Evolutionary conservation across 2,329 filamentous ascomycete species (phyloP).

Genomic region (Tolypocladium inflatum): DNA sequence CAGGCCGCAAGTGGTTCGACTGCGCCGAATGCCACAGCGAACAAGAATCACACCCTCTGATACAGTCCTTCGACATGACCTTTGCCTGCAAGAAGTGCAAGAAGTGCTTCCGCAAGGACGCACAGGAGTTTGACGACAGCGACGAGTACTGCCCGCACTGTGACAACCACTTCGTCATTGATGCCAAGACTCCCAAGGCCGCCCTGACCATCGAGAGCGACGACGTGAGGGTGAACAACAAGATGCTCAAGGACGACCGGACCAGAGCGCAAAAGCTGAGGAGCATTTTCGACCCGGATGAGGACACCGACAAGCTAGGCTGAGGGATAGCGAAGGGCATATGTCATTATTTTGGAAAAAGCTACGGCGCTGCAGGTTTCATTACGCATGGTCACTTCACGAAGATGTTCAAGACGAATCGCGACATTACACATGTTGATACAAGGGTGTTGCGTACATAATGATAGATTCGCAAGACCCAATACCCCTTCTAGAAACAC

Average conservation of each 20-base stretch:
- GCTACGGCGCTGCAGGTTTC: constrained; percentile 19
- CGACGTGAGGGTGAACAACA: constrained; percentile 73
- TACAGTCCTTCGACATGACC: constrained; percentile 75
- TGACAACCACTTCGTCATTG: constrained; percentile 95
- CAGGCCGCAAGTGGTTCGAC: constrained; percentile 96
- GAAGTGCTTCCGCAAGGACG: constrained; percentile 95
- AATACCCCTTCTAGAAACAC: constrained; percentile 14
- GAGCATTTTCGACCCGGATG: constrained; percentile 67
- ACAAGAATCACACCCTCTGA: constrained; percentile 64
- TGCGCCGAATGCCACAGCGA: constrained; percentile 92
- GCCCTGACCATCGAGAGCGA: constrained; percentile 83
- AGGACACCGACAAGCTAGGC: constrained; percentile 66
- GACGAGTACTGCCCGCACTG: constrained; percentile 99
- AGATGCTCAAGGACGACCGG: constrained; percentile 90
- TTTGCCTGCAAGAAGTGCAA: constrained; percentile 99
- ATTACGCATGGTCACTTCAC: constrained; percentile 12
- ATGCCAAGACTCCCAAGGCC: constrained; percentile 76
- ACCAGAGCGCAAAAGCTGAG: constrained; percentile 48
- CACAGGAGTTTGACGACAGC: constrained; percentile 83
- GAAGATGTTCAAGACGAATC: constrained; percentile 11
- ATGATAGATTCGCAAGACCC: constrained; percentile 12
- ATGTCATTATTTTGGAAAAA: constrained; percentile 3
- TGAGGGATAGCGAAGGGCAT: constrained; percentile 28
- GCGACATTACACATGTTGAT: constrained; percentile 26
- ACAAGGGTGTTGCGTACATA: constrained; percentile 21